Conservation (phyloP, 805 yeast species). For the Yarrowia yakushimensis region DNA sequence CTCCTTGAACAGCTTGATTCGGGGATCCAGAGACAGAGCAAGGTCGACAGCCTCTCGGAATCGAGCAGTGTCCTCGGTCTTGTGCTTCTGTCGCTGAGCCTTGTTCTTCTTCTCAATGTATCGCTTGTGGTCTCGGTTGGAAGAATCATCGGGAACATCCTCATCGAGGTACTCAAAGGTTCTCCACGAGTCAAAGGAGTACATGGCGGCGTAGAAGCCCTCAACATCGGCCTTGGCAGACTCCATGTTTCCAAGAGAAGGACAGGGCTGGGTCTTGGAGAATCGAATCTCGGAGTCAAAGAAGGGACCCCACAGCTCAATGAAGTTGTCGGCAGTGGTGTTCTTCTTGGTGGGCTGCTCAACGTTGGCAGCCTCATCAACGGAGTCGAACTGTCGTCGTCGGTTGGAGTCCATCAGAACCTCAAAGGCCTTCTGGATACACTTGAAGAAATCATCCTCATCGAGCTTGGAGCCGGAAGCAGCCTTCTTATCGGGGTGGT, state of each 20-base stretch:
- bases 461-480: conserved; percentile 77
- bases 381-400: conserved; percentile 93
- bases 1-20: conserved; percentile 90
- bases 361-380: conserved; percentile 84
- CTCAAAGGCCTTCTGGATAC: conserved; percentile 95
- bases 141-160: conserved; percentile 98
- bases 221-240: conserved; percentile 79
- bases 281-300: conserved; percentile 89
- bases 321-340: conserved; percentile 67
- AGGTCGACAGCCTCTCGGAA: conserved; percentile 80
- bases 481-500: conserved; percentile 98
- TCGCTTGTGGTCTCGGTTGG: conserved; percentile 99
- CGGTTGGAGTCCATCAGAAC: conserved; percentile 76
- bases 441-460: conserved; percentile 88
- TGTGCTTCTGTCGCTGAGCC: conserved; percentile 94
- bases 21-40: conserved; percentile 87
- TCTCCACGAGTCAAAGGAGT: conserved; percentile 96
- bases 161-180: conserved; percentile 96
- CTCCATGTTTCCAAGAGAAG: conserved; percentile 65
- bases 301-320: conserved; percentile 87
- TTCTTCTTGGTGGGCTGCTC: conserved; percentile 65
- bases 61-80: conserved; percentile 94
- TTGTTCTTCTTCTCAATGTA: conserved; percentile 95
- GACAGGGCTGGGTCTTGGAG: conserved; percentile 88
- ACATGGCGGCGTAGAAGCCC: conserved; percentile 86